Evolutionary conservation across 2,329 filamentous ascomycete genomes (phyloP).

Genomic region (Exophiala sideris): DNA sequence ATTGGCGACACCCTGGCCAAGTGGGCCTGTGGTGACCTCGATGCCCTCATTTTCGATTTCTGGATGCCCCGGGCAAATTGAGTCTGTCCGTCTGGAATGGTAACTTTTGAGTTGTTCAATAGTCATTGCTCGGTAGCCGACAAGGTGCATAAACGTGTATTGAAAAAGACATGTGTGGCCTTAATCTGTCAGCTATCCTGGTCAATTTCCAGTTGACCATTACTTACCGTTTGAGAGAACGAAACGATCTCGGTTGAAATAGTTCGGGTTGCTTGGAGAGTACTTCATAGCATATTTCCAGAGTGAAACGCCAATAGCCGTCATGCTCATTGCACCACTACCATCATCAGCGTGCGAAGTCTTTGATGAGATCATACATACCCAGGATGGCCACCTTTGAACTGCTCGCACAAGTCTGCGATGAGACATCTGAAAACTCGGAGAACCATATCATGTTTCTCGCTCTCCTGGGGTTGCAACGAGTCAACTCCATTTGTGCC

Average conservation of each 20-base stretch:
- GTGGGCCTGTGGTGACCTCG: constrained; percentile 54
- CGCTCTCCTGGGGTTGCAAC: no score
- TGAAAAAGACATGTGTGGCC: constrained; percentile 53
- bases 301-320: constrained; percentile 58
- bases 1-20: constrained; percentile 59
- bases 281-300: constrained; percentile 64
- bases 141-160: constrained; percentile 53
- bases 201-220: no score
- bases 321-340: constrained; percentile 58
- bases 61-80: constrained; percentile 52
- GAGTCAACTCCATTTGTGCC: no score
- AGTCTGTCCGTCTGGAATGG: constrained; percentile 46
- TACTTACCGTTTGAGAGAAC: constrained; percentile 56
- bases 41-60: constrained; percentile 54
- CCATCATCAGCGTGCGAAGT: not conserved
- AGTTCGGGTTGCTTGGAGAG: constrained; percentile 53
- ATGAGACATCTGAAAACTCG: constrained; percentile 61
- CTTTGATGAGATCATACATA: constrained; percentile 34
- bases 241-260: constrained; percentile 62
- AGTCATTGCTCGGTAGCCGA: constrained; percentile 55
- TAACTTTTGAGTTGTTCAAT: constrained; percentile 57
- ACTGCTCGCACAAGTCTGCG: constrained; percentile 67
- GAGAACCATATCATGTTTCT: constrained; percentile 50
- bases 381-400: constrained; percentile 67
- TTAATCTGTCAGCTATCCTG: no score